Evolutionary conservation across 176 grass and related monocot genomes (phyloP), one percentile per base, ranked within the genome.

Genomic region (Oryza nivara): DNA sequence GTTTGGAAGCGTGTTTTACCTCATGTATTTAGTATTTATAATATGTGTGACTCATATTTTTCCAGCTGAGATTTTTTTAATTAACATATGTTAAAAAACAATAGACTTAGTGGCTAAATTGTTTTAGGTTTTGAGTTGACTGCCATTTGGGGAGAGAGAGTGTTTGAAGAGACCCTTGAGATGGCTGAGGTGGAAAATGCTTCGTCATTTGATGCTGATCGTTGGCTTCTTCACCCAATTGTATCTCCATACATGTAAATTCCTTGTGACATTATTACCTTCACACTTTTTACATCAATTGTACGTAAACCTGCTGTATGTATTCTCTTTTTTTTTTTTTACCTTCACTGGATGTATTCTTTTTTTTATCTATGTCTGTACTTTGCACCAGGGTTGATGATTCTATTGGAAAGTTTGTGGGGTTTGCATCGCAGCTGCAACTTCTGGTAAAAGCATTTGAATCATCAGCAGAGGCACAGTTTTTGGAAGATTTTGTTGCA

Each of bases 121-220:
- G 58, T 80, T 60, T 26, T 76, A 98, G 96, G 93, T 86, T 98
- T 98, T 87, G 85, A 95, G 51, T 83, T 98, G 86, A 88, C 86
- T 68, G 69, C 91, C 26, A 90, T 93, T 83, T 98, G 93, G 96
- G 80, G 73, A 67, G 91, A 85, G 80, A 95, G 82, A 82, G 83
- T 70, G 25, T 93, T 98, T 92, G 93, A 98, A 85, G 91, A 90
- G 83, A 95, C 91, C 79, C 87, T 88, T 88, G 96, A 95, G 90
- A 98, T 98, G 96, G 96, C 93, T 54, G 96, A 98, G 82, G 88
- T 98, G 74, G 96, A 98, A 95, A 98, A 95, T 60, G 65, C 91
- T 74, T 95, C 89, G 0, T 95, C 96, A 11, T 89, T 95, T 90
- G 96, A 98, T 90, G 96, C 96, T 74, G 91, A 93, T 64, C 88